phyloP scores from a whole-genome alignment of 345 rosid species.

The Lepidium aucheri region DNA sequence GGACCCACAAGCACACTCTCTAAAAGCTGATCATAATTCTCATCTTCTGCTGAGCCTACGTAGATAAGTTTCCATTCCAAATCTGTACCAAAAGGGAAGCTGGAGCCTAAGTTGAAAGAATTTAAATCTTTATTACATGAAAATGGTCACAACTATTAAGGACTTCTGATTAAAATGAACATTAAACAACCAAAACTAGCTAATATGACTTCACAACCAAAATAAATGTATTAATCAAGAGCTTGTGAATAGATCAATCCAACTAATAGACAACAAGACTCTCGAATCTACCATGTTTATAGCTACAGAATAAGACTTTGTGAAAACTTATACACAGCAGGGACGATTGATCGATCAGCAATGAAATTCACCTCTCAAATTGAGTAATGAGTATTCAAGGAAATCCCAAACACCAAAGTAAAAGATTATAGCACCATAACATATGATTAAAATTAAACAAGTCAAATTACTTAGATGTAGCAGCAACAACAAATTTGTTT shows the following conservation, averaged over 20 bases:
- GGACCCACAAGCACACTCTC: slow-evolving; percentile 92
- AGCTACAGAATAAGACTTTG: background rate
- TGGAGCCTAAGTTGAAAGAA: background rate
- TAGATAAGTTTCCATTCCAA: slow-evolving; percentile 89
- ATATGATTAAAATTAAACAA: background rate
- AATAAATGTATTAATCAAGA: background rate
- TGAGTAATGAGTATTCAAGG: background rate
- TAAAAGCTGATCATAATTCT: slow-evolving; percentile 66
- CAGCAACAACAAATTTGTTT: background rate
- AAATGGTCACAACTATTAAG: background rate
- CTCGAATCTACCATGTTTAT: background rate
- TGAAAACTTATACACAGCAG: background rate
- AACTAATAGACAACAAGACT: background rate
- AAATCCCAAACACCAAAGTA: background rate
- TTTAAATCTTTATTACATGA: background rate
- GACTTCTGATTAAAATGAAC: background rate
- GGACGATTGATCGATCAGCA: background rate
- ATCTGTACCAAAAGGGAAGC: slow-evolving; percentile 36
- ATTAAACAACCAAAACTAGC: background rate
- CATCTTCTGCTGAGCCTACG: slow-evolving; percentile 92
- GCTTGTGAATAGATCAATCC: background rate
- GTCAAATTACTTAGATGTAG: background rate
- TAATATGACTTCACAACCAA: background rate
- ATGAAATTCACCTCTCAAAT: background rate
- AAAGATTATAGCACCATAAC: background rate